Conservation (phyloP, 176 grass and related monocot genomes). For the Carex parvula region DNA sequence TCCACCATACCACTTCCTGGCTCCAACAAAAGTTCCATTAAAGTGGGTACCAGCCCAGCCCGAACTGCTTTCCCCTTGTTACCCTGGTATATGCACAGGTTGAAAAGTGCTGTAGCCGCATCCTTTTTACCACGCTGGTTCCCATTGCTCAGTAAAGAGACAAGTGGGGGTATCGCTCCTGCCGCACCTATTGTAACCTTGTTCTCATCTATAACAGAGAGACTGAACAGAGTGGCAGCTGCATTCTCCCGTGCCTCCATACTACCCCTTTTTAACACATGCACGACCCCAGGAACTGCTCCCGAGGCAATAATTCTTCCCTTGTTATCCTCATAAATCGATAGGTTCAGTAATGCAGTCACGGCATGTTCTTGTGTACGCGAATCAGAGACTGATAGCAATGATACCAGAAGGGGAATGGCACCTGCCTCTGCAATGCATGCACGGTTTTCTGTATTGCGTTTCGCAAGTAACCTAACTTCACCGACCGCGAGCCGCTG, state of each 20-base stretch:
- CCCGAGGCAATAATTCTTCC: conserved; percentile 63
- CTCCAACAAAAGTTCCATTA: conserved; percentile 54
- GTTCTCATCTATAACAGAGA: conserved; percentile 83
- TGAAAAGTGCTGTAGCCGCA: conserved; percentile 74
- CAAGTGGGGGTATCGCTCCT: conserved; percentile 81
- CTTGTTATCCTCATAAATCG: conserved; percentile 91
- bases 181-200: conserved; percentile 73
- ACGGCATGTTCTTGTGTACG: conserved; percentile 76
- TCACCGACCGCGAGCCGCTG: conserved; percentile 59
- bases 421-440: conserved; percentile 89
- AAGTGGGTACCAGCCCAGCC: conserved; percentile 66
- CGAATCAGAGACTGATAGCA: conserved; percentile 63
- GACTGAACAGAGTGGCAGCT: conserved; percentile 90
- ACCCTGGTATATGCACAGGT: conserved; percentile 86
- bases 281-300: conserved; percentile 70
- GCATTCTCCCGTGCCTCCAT: conserved; percentile 96
- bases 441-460: conserved; percentile 70
- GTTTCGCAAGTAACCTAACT: conserved; percentile 81
- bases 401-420: conserved; percentile 76
- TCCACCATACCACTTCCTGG: conserved; percentile 63
- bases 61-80: conserved; percentile 88
- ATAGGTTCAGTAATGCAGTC: conserved; percentile 88
- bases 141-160: conserved; percentile 56
- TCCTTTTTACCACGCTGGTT: conserved; percentile 85
- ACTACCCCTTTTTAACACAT: conserved; percentile 85